Base-by-base conservation (phyloP, 106 monocot genomes). In the Alisma plantagoaquatica region DNA sequence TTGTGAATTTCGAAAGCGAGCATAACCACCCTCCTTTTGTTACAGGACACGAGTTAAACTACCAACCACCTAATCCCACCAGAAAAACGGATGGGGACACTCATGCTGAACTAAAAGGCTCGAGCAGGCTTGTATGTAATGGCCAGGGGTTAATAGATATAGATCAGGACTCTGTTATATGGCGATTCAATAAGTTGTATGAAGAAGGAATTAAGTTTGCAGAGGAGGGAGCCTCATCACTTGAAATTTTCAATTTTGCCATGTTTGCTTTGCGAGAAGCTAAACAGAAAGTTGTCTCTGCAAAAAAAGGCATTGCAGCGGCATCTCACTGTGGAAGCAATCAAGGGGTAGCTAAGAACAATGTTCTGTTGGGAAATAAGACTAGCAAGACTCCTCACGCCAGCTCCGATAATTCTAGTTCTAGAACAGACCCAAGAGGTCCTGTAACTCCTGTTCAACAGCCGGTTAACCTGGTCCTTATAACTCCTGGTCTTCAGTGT, bases 171-270 rank as follows among this genome's bases (percentile, higher is more conserved):
- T 43, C 54, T 10, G 20, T 54, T 19, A 30, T 44, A 23, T 65
- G 42, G 64, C 28, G 64, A 31, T 65, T 65, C 20, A 65, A 31
- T 54, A 65, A 28, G 64, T 54, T 65, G 3, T 54, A 65, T 20
- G 54, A 65, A 23, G 64, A 65, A 22, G 64, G 54, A 4, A 54
- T 65, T 22, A 65, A 45, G 23, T 51, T 65, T 31, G 64, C 64
- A 29, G 64, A 65, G 29, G 64, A 65, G 51, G 64, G 64, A 1
- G 41, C 64, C 27, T 44, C 54, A 45, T 65, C 64, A 29, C 44
- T 51, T 4, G 64, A 65, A 27, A 32, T 54, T 18, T 65, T 65
- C 30, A 54, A 54, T 43, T 53, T 65, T 9, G 64, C 64, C 19
- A 54, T 65, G 53, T 43, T 54, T 42, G 64, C 64, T 20, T 12